Percentiles rank a stretch among this genome's conserved stretches.
These are phyloP conservation scores for Apiospora saccharicola DNA, from an alignment of 2,329 filamentous ascomycete genomes.

Conservation along the genomic window DNA sequence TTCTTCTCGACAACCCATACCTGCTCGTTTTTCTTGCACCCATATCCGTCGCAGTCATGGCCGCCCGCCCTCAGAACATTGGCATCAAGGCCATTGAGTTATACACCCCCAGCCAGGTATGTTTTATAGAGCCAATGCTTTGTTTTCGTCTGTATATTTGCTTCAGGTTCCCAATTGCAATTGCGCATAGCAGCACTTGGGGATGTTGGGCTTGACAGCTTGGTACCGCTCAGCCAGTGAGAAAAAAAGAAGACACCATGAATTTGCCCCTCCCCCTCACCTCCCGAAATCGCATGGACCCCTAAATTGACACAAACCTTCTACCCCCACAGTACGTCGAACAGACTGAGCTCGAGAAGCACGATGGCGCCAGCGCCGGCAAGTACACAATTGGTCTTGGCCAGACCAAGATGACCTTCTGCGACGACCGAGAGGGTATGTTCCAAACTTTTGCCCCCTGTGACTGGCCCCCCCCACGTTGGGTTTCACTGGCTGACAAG, in stretches of 20 bases:
- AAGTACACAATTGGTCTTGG: slow-evolving; percentile 93
- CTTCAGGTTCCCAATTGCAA: background rate
- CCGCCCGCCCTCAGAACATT: slow-evolving; percentile 82
- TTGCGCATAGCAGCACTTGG: background rate
- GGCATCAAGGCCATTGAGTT: slow-evolving; percentile 94
- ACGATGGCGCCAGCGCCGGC: slow-evolving; percentile 81
- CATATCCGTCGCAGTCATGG: slow-evolving; percentile 58
- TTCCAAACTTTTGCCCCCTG: slow-evolving; percentile 31
- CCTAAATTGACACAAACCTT: slow-evolving; percentile 35
- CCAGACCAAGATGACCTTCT: slow-evolving; percentile 93
- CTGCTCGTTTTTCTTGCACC: slow-evolving; percentile 24
- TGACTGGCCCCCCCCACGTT: slow-evolving; percentile 33
- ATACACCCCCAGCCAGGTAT: slow-evolving; percentile 85
- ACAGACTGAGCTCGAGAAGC: slow-evolving; percentile 83
- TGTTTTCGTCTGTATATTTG: background rate
- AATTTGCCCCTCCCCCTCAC: slow-evolving; percentile 28
- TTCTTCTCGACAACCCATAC: slow-evolving; percentile 1
- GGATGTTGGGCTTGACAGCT: background rate
- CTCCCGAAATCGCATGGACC: slow-evolving; percentile 32
- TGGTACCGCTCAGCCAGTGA: slow-evolving; percentile 12
- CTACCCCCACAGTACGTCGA: slow-evolving; percentile 73
- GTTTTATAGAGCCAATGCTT: slow-evolving; percentile 39
- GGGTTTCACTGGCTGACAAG: slow-evolving; percentile 22
- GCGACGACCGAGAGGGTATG: slow-evolving; percentile 86
- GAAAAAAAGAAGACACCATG: slow-evolving; percentile 20